Base-by-base conservation (phyloP, 768 basidiomycete genomes). In the Rhodocollybia butyracea region DNA sequence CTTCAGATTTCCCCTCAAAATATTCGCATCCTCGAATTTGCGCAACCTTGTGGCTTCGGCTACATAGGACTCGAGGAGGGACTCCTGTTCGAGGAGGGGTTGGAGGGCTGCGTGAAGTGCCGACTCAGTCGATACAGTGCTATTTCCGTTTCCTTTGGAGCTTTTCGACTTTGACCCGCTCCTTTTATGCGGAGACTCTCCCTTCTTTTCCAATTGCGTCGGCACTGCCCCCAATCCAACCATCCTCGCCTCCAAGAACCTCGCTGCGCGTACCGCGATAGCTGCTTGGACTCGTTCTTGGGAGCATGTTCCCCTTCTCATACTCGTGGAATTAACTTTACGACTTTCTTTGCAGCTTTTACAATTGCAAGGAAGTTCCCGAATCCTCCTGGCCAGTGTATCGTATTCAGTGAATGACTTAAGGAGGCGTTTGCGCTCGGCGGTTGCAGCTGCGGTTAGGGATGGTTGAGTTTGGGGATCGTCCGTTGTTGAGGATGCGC, bases 21-120 rank as follows among this genome's bases (percentile, higher is more conserved):
- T 89, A 69, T 89, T 89, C 13, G 89, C 89, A 65, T 99, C 97
- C 69, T 98, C 96, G 60, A 98, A 98, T 71, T 98, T 98, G 40
- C 96, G 78, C 61, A 88, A 88, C 2, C 85, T 80, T 69, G 86
- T 88, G 5, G 96, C 96, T 67, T 98, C 94, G 61, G 89, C 86
- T 7, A 98, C 83, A 64, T 94, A 98, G 2, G 85, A 80, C 69
- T 95, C 91, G 19, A 99, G 78, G 45, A 98, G 78, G 2, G 89
- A 87, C 70, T 99, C 96, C 69, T 98, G 96, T 70, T 98, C 94
- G 15, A 98, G 79, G 12, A 98, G 73, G 2, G 94, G 94, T 61
- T 98, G 94, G 15, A 98, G 72, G 6, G 78, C 73, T 40, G 81
- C 76, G 2, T 93, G 92, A 21, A 91, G 70, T 30, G 83, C 76